Evolutionary conservation across 768 basidiomycete genomes (phyloP).

Genomic region (Tulasnella sp.): DNA sequence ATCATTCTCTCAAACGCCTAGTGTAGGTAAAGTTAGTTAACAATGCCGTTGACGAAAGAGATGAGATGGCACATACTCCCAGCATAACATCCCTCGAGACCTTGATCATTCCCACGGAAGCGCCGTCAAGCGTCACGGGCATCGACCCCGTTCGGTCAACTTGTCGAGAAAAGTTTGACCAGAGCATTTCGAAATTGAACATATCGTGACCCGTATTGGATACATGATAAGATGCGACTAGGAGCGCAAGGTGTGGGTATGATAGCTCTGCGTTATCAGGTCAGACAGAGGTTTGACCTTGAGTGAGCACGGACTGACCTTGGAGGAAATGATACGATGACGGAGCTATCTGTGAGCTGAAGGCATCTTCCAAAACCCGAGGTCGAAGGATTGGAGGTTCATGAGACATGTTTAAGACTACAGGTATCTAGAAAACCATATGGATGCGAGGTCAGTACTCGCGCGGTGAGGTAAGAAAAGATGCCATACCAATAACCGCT

Average conservation of each 20-base stretch:
- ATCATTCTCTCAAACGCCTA: constrained; percentile 72
- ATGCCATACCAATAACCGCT: neutral
- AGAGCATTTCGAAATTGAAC: constrained; percentile 87
- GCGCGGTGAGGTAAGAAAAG: neutral
- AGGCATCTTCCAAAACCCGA: constrained; percentile 33
- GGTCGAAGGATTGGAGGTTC: constrained; percentile 42
- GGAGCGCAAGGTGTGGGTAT: constrained; percentile 67
- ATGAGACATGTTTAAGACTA: constrained; percentile 30
- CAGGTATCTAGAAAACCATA: constrained; percentile 17
- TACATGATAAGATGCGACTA: constrained; percentile 74
- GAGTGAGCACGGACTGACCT: constrained; percentile 31
- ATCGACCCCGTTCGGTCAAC: constrained; percentile 58
- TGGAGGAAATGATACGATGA: constrained; percentile 39
- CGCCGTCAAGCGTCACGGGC: constrained; percentile 58
- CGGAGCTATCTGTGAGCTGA: constrained; percentile 45
- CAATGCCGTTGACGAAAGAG: neutral
- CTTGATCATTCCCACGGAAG: constrained; percentile 46
- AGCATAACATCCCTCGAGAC: constrained; percentile 53
- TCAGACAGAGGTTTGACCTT: neutral
- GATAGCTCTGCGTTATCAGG: constrained; percentile 40
- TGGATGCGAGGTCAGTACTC: neutral
- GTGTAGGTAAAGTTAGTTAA: neutral
- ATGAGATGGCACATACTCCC: constrained; percentile 37
- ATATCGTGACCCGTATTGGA: constrained; percentile 60
- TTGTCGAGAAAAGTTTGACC: constrained; percentile 65